phyloP scores from a whole-genome alignment of 164 flowering plant genomes.

The Liriodendron chinense region DNA sequence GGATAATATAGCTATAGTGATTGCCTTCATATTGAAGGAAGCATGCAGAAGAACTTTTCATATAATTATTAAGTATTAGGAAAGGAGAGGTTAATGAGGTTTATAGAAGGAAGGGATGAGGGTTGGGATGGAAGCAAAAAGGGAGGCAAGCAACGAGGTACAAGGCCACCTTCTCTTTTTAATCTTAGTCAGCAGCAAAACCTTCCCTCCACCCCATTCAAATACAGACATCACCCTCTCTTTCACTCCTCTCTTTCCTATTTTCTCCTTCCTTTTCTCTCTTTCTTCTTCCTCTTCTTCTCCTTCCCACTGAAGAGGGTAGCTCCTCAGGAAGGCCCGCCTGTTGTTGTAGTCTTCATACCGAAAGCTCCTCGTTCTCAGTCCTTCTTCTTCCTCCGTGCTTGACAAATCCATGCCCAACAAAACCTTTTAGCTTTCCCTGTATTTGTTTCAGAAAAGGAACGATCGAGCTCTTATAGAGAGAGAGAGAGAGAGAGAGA shows the following conservation, averaged over 20 bases:
- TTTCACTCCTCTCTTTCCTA: conserved; percentile 18
- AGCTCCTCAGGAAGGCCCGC: conserved; percentile 50
- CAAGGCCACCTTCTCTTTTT: conserved; percentile 34
- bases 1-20: too few relatives aligned
- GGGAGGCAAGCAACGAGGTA: conserved; percentile 41
- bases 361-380: conserved; percentile 36
- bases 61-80: neutral
- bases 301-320: conserved; percentile 45
- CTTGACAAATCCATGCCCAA: neutral
- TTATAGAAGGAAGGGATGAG: conserved; percentile 11
- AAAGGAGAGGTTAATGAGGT: neutral
- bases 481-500: conserved; percentile 7
- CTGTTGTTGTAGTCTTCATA: conserved; percentile 47
- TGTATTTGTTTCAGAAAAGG: too few relatives aligned
- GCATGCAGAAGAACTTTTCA: neutral
- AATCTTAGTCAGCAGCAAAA: conserved; percentile 32
- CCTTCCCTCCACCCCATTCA: conserved; percentile 36
- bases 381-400: conserved; percentile 9
- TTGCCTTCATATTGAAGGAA: too few relatives aligned
- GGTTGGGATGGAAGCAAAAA: conserved; percentile 26
- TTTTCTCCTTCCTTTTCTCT: neutral
- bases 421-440: too few relatives aligned
- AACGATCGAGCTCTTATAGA: neutral
- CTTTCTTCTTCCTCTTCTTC: conserved; percentile 15
- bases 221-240: conserved; percentile 30